Percentiles rank a stretch among this genome's conserved stretches.
Evolutionary conservation across 2,329 filamentous ascomycete genomes (phyloP).

Genomic region (Pseudophaeomoniella oleicola): DNA sequence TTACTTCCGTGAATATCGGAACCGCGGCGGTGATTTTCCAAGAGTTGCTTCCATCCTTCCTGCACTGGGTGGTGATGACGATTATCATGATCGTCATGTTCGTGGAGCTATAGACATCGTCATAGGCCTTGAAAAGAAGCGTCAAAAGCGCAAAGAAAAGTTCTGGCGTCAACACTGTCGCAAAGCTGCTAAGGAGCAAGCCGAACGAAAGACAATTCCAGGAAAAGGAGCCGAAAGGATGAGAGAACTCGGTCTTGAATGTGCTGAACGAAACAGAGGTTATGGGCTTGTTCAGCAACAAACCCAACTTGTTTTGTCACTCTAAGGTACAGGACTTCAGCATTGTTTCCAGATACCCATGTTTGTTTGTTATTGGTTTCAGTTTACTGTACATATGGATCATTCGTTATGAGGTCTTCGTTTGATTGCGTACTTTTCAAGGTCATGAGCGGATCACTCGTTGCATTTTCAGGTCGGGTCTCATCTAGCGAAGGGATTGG

Average conservation of each 20-base stretch:
- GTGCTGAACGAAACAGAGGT: constrained; percentile 67
- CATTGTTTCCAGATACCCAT: constrained; percentile 4
- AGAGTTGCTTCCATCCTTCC: constrained; percentile 10
- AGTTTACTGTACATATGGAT: constrained; percentile 1
- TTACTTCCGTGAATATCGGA: constrained; percentile 35
- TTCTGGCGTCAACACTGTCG: constrained; percentile 80
- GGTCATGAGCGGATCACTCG: neutral
- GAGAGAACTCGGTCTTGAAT: constrained; percentile 77
- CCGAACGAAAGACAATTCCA: constrained; percentile 54
- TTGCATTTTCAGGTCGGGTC: constrained; percentile 1
- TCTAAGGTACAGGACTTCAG: constrained; percentile 27
- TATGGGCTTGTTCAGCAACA: constrained; percentile 39
- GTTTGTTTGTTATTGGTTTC: constrained; percentile 1
- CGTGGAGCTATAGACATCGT: constrained; percentile 96
- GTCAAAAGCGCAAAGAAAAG: constrained; percentile 84
- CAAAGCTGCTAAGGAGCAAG: constrained; percentile 56
- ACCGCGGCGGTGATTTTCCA: constrained; percentile 16
- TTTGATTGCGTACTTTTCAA: neutral
- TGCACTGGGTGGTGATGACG: constrained; percentile 6
- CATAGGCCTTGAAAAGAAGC: constrained; percentile 88
- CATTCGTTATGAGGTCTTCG: neutral
- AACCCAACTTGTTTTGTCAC: constrained; percentile 55
- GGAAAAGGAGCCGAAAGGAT: constrained; percentile 88
- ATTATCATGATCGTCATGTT: constrained; percentile 46
- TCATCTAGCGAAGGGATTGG: neutral